These are phyloP conservation scores for Globisporangium abappressorium DNA, from an alignment of 352 stramenopile genomes.

Conservation along the genomic window DNA sequence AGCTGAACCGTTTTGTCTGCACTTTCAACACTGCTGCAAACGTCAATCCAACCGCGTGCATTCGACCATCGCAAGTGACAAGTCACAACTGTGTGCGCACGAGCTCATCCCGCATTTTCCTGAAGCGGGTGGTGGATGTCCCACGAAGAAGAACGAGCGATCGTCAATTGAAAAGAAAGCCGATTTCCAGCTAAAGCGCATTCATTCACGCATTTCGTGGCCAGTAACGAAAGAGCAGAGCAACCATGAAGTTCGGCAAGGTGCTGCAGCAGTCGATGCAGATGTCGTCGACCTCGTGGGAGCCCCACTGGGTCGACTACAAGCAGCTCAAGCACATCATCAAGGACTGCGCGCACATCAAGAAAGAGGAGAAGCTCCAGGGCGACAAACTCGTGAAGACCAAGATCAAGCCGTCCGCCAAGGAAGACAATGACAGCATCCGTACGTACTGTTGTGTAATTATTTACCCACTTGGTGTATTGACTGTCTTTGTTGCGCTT, in stretches of 20 bases:
- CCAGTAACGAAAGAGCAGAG: neutral
- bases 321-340: conserved; percentile 89
- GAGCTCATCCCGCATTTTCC: neutral
- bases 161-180: conserved; percentile 1
- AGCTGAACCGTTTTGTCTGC: conserved; percentile 7
- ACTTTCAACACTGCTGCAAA: neutral
- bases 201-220: too few relatives aligned
- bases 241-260: conserved; percentile 86
- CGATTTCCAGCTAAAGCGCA: neutral
- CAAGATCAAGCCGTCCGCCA: conserved; percentile 75
- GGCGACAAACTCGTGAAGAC: conserved; percentile 69
- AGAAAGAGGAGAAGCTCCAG: conserved; percentile 83
- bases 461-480: neutral
- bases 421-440: conserved; percentile 87
- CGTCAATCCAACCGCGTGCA: neutral
- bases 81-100: neutral
- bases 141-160: neutral
- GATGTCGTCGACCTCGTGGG: conserved; percentile 74
- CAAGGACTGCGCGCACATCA: conserved; percentile 87
- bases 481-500: neutral
- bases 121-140: conserved; percentile 1
- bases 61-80: conserved; percentile 9
- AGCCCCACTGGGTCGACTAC: conserved; percentile 84
- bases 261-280: conserved; percentile 86
- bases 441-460: conserved; percentile 37